Evolutionary conservation across 148 eudicot species (phyloP), one percentile per base, ranked within the genome.

Genomic region (Limonium bicolor): DNA sequence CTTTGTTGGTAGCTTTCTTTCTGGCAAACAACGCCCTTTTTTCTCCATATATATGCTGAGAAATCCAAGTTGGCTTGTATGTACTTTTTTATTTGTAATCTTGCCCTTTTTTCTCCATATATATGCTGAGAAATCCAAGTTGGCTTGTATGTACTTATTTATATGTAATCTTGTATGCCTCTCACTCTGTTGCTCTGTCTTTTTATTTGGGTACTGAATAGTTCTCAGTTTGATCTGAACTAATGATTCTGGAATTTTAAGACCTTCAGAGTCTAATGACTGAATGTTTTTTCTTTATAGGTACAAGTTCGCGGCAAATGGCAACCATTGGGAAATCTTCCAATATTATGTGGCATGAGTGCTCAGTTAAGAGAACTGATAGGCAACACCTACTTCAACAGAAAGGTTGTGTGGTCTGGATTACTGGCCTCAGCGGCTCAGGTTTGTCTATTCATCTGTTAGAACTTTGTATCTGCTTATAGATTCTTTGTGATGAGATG

Each of bases 371-470:
- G 48, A 71, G 61, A 55, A 50, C 31, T 27, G 96, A 87, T 29
- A 63, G 90, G 51, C 78, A 82, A 76, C 76, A 74, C 66, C 66
- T 87, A 41, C 73, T 87, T 41, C 67, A 87, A 54, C 94, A 87
- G 41, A 80, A 65, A 54, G 96, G 96, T 35, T 82, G 96, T 55
- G 66, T 87, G 33, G 90, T 82, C 18, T 82, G 96, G 96, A 74
- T 87, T 41, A 87, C 96, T 3, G 94, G 96, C 46, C 93, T 87
- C 20, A 87, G 94, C 65, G 96, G 96, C 52, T 87, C 96, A 67
- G 96, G 96, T 87, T 21, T 50, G 36, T 11, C 17, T 38, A 12
- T 41, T 41, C 33, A 41, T 3, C 16, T n/a, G 15, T 24, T 20
- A 15, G 22, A 28, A 7, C 26, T 42, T 41, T 20, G 20, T 15